Conservation (phyloP, 164 flowering plant species). For the Annona cherimola region DNA sequence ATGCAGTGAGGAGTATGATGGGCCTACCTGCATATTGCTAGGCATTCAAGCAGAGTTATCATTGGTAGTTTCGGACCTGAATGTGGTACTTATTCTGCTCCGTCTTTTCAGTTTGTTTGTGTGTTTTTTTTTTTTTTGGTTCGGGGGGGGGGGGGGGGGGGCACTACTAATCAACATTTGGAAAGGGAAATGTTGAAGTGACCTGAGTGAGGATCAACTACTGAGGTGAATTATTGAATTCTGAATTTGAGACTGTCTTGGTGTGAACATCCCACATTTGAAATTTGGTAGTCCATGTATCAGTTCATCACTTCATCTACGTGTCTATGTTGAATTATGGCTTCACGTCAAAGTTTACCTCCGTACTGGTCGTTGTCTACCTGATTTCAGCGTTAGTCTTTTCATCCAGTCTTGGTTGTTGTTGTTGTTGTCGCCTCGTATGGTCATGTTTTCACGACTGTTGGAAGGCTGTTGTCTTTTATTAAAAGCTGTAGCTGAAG, state of each 20-base stretch:
- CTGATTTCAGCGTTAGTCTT: not conserved
- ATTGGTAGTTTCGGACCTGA: constrained; percentile 56
- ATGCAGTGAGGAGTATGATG: constrained; percentile 78
- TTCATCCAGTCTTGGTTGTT: not conserved
- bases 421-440: not conserved
- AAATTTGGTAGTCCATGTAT: not conserved
- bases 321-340: not conserved
- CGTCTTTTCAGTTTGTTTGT: not conserved
- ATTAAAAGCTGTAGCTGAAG: not conserved
- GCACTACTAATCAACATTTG: not conserved
- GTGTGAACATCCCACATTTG: not conserved
- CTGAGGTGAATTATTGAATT: not conserved
- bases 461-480: not conserved
- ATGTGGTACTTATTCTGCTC: constrained; percentile 49
- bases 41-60: constrained; percentile 85
- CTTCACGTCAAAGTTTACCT: not conserved
- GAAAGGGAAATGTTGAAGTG: not conserved
- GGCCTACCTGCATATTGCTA: constrained; percentile 52
- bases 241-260: not conserved
- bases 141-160: too few species aligned
- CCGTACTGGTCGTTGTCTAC: not conserved
- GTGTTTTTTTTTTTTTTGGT: too few species aligned
- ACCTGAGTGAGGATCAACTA: not conserved
- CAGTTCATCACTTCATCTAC: not conserved
- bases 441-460: not conserved